A percentile compares a stretch with the other conserved stretches of the same genome.
These are phyloP conservation scores for Coniella vitis DNA, from an alignment of 2,329 filamentous ascomycete species.

Conservation along the genomic window DNA sequence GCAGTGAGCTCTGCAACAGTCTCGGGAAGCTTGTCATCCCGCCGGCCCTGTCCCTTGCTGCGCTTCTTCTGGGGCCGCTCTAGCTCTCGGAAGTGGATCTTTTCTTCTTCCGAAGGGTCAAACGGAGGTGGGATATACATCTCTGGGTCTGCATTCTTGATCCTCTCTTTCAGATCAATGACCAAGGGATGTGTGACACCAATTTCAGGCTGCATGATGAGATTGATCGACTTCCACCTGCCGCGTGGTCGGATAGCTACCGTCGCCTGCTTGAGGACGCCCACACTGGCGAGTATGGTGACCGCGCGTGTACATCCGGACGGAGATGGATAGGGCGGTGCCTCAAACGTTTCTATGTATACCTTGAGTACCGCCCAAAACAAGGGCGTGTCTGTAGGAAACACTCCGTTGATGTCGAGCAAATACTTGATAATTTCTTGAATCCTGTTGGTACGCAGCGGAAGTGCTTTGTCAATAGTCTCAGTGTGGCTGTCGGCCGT, in stretches of 20 bases:
- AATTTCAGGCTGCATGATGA: slow-evolving; percentile 36
- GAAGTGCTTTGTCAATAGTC: slow-evolving; percentile 8
- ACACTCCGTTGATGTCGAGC: slow-evolving; percentile 33
- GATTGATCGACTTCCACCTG: slow-evolving; percentile 11
- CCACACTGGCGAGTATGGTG: slow-evolving; percentile 28
- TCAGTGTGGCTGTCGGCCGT: slow-evolving; percentile 1
- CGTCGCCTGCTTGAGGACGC: slow-evolving; percentile 9
- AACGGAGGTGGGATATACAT: slow-evolving; percentile 36
- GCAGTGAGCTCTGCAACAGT: slow-evolving; percentile 44
- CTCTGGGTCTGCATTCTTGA: slow-evolving; percentile 40
- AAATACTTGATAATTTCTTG: slow-evolving; percentile 36
- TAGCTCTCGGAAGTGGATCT: slow-evolving; percentile 25
- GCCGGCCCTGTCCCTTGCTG: slow-evolving; percentile 21
- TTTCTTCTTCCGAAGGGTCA: slow-evolving; percentile 29
- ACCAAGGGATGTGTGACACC: slow-evolving; percentile 37
- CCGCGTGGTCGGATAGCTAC: slow-evolving; percentile 12
- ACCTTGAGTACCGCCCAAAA: slow-evolving; percentile 40
- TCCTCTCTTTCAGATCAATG: slow-evolving; percentile 36
- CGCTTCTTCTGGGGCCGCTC: slow-evolving; percentile 20
- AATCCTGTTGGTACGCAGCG: slow-evolving; percentile 24
- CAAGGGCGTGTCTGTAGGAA: slow-evolving; percentile 44
- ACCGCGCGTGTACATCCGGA: slow-evolving; percentile 8
- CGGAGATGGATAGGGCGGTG: slow-evolving; percentile 26
- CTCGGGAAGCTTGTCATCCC: slow-evolving; percentile 29
- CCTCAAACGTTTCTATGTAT: slow-evolving; percentile 36